Base-by-base conservation (phyloP, 2,329 filamentous ascomycete genomes). In the Colletotrichum sp. region DNA sequence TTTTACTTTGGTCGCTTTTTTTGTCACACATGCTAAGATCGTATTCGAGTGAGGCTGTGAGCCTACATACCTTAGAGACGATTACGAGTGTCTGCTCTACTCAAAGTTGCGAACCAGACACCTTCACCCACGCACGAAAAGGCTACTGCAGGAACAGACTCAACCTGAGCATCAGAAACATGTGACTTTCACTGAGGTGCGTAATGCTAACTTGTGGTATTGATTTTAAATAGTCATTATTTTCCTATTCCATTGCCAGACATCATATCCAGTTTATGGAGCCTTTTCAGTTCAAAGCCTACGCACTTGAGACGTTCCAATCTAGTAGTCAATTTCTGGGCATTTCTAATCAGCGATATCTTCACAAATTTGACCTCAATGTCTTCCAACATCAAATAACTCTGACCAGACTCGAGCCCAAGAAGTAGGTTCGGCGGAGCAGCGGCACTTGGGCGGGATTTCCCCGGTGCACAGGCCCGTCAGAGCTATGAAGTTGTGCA, bases 131-230 rank as follows among this genome's bases (percentile, higher is more conserved):
- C 15, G 8, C 2, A 13, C 12, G 7, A 13, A 3, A 60, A 24
- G 48, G 36, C 61, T 72, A 26, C 24, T 61, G 30, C 52, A 66
- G 68, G 52, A 66, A 71, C 61, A 52, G 26, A 18, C 21, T 15
- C 15, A 30, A 8, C 10, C 18, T 30, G 8, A 34, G 68, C 28
- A n/a, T 30, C 4, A 16, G 32, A 26, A 12, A 58, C 21, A 15
- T 28, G 21, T 58, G 24, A 3, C 1, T 5, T 28, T 28, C 3
- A 58, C 0, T 9, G 13, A 58, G 12, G 55, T 28, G 13, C 7
- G 21, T 15, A 0, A 16, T 0, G 0, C 0, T 16, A 6, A 9
- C 7, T 1, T 0, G 0, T 4, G 12, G 2, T 52, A 1, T 3
- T 3, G 0, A 13, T 7, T 52, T 52, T 24, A 13, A 0, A 21